phyloP scores from a whole-genome alignment of 257 asterid species.

The Ligustrum vulgare region DNA sequence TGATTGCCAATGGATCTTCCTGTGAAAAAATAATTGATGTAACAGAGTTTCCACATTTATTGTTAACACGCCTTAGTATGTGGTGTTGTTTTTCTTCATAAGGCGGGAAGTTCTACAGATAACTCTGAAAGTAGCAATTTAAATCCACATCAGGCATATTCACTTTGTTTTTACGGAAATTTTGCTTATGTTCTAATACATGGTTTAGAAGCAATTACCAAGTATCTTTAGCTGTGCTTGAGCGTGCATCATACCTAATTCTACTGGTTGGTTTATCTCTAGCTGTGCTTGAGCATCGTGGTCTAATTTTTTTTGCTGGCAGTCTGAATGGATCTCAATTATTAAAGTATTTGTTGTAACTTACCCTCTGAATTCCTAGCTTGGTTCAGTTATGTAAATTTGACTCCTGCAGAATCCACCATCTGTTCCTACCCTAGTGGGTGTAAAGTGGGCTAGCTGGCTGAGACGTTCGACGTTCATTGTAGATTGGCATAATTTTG shows the following conservation, averaged over 20 bases:
- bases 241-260: neutral
- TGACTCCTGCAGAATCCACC: conserved; percentile 84
- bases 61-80: neutral
- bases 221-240: neutral
- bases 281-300: conserved; percentile 4
- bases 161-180: conserved; percentile 8
- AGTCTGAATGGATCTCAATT: neutral
- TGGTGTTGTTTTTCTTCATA: neutral
- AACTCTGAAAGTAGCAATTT: neutral
- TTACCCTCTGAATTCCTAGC: conserved; percentile 1
- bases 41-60: neutral
- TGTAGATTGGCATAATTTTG: conserved; percentile 96
- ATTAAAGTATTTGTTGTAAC: conserved; percentile 2
- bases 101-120: neutral
- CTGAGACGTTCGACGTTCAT: conserved; percentile 69
- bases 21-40: neutral
- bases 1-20: conserved; percentile 1
- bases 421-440: conserved; percentile 94
- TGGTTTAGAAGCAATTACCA: neutral
- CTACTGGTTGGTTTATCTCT: neutral
- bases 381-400: conserved; percentile 14
- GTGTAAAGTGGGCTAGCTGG: conserved; percentile 90
- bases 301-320: neutral
- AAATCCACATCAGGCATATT: neutral
- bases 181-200: neutral